Conservation (phyloP, 495 filamentous ascomycete species). For the Podospora appendiculata region DNA sequence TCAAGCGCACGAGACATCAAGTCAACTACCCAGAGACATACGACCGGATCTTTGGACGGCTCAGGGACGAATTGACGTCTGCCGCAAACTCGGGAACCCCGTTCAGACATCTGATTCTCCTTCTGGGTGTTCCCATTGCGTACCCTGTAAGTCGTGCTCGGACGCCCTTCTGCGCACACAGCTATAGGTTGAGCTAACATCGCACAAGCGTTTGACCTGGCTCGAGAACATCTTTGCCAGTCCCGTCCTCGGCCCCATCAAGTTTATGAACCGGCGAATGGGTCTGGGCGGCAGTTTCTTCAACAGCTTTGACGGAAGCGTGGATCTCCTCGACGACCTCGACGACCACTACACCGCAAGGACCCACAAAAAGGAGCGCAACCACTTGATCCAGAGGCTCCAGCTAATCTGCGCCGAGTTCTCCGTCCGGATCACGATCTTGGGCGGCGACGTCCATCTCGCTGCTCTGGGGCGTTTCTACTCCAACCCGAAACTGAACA, state of each 20-base stretch:
- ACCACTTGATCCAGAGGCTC: constrained; percentile 61
- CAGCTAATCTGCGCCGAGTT: constrained; percentile 64
- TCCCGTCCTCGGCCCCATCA: constrained; percentile 76
- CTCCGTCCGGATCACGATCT: constrained; percentile 74
- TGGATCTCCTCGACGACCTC: constrained; percentile 86
- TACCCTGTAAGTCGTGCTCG: constrained; percentile 53
- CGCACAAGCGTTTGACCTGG: constrained; percentile 73
- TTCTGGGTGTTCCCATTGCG: constrained; percentile 88
- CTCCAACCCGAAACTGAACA: constrained; percentile 68
- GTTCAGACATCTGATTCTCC: constrained; percentile 75
- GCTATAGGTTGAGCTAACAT: not conserved
- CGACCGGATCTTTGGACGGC: constrained; percentile 64
- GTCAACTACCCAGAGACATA: constrained; percentile 91
- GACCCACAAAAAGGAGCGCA: constrained; percentile 85
- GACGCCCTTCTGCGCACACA: not conserved
- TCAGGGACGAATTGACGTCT: constrained; percentile 53
- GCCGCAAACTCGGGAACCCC: constrained; percentile 43
- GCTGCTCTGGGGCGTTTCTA: constrained; percentile 92
- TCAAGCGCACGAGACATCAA: constrained; percentile 71
- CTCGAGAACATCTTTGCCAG: constrained; percentile 80
- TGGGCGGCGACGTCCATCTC: constrained; percentile 90
- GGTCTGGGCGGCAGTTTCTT: constrained; percentile 77
- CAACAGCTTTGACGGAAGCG: constrained; percentile 85
- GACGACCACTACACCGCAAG: constrained; percentile 93
- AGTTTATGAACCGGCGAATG: constrained; percentile 84